Conservation (phyloP, 768 basidiomycete species). For the Termitomyces sp. region DNA sequence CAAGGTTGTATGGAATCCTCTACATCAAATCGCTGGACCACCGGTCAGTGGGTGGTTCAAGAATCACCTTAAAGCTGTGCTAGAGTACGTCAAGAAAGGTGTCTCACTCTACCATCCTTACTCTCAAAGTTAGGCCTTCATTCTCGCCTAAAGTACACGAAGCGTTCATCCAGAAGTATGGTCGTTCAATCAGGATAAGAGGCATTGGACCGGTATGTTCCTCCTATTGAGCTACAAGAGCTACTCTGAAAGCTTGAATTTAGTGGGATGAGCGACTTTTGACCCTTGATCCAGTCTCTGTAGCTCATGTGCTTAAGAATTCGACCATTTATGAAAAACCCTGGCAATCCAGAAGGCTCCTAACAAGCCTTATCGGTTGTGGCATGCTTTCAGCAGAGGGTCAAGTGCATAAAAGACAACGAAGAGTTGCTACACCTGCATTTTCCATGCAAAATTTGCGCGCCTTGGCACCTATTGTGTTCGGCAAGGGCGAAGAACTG, state of each 20-base stretch:
- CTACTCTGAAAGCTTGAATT: background rate
- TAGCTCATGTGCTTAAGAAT: constrained; percentile 71
- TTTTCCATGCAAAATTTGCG: constrained; percentile 79
- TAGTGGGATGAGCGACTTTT: constrained; percentile 80
- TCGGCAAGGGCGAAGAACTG: constrained; percentile 59
- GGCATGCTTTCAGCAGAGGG: constrained; percentile 83
- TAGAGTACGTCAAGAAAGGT: constrained; percentile 42
- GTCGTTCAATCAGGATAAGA: constrained; percentile 63
- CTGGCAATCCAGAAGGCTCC: constrained; percentile 67
- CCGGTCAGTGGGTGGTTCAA: constrained; percentile 42
- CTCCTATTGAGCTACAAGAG: background rate
- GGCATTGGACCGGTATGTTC: constrained; percentile 63
- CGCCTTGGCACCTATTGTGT: constrained; percentile 65
- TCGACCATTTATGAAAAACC: constrained; percentile 78
- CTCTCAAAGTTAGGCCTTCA: constrained; percentile 33
- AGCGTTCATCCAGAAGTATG: constrained; percentile 50
- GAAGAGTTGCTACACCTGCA: constrained; percentile 70
- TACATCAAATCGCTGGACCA: constrained; percentile 58
- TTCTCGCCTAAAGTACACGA: constrained; percentile 51
- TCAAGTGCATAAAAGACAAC: constrained; percentile 71
- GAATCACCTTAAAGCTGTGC: constrained; percentile 48
- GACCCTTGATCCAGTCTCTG: constrained; percentile 73
- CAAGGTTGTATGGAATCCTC: constrained; percentile 34
- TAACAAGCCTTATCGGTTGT: constrained; percentile 74
- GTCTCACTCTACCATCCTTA: background rate